Evolutionary conservation across 331 rosid genomes (phyloP).

Genomic region (Stylosanthes scabra): DNA sequence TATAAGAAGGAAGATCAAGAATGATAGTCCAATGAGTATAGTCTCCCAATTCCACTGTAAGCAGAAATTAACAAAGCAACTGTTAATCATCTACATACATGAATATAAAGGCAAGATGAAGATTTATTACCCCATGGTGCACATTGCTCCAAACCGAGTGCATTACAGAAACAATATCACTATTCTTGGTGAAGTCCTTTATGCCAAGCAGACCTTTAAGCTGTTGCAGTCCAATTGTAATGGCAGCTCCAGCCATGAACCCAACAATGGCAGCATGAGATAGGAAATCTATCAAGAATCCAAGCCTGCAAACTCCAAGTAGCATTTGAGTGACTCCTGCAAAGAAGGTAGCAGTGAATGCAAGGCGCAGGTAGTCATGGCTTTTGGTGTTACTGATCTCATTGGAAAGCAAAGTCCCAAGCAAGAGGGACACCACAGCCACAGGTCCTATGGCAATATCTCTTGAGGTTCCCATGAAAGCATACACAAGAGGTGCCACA

Average conservation of each 20-base stretch:
- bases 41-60: slow-evolving; percentile 98
- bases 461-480: slow-evolving; percentile 93
- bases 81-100: background rate
- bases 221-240: slow-evolving; percentile 87
- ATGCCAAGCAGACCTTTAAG: slow-evolving; percentile 89
- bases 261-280: slow-evolving; percentile 96
- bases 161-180: slow-evolving; percentile 81
- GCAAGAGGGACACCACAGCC: slow-evolving; percentile 91
- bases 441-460: slow-evolving; percentile 94
- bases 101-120: background rate
- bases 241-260: slow-evolving; percentile 95
- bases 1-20: slow-evolving; percentile 65
- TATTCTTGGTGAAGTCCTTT: slow-evolving; percentile 72
- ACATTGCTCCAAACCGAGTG: slow-evolving; percentile 59
- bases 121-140: slow-evolving; percentile 70
- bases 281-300: slow-evolving; percentile 87
- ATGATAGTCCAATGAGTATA: slow-evolving; percentile 67
- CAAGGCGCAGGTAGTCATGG: slow-evolving; percentile 64
- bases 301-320: slow-evolving; percentile 80
- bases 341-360: slow-evolving; percentile 88
- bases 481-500: slow-evolving; percentile 87
- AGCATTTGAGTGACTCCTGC: slow-evolving; percentile 83
- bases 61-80: background rate
- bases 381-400: slow-evolving; percentile 46
- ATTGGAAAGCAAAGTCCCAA: slow-evolving; percentile 60